Evolutionary conservation across 2,329 filamentous ascomycete genomes (phyloP).

Genomic region (Venturiaceae sp.): DNA sequence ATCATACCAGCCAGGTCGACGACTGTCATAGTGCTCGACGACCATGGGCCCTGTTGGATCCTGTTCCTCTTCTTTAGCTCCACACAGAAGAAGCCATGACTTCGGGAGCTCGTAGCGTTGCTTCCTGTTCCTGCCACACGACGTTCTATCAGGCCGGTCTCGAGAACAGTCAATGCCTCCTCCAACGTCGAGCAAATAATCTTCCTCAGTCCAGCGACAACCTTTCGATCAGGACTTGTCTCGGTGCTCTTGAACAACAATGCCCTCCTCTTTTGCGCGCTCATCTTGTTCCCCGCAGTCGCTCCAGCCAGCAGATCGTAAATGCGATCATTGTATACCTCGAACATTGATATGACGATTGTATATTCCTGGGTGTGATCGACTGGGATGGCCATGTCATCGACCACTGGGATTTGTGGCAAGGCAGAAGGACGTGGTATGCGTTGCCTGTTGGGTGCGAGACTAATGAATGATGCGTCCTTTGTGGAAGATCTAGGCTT

Average conservation of each 20-base stretch:
- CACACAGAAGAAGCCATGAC: slow-evolving; percentile 92
- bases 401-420: slow-evolving; percentile 66
- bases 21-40: slow-evolving; percentile 70
- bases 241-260: slow-evolving; percentile 91
- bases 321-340: slow-evolving; percentile 97
- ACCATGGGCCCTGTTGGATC: slow-evolving; percentile 54
- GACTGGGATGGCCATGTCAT: slow-evolving; percentile 55
- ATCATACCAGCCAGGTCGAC: slow-evolving; percentile 73
- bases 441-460: slow-evolving; percentile 45
- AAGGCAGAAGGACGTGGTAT: slow-evolving; percentile 61
- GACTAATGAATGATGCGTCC: slow-evolving; percentile 44
- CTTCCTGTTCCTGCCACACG: slow-evolving; percentile 84
- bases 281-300: slow-evolving; percentile 28
- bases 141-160: slow-evolving; percentile 79
- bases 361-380: slow-evolving; percentile 71
- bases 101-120: slow-evolving; percentile 85
- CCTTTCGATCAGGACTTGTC: slow-evolving; percentile 78
- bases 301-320: slow-evolving; percentile 73
- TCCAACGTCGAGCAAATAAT: slow-evolving; percentile 73
- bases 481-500: slow-evolving; percentile 36
- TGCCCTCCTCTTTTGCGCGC: slow-evolving; percentile 55
- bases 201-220: slow-evolving; percentile 86
- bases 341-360: slow-evolving; percentile 93
- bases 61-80: slow-evolving; percentile 78
- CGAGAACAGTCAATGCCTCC: slow-evolving; percentile 82